phyloP scores from a whole-genome alignment of 768 basidiomycete genomes.

The Boletus rubroflammeus region DNA sequence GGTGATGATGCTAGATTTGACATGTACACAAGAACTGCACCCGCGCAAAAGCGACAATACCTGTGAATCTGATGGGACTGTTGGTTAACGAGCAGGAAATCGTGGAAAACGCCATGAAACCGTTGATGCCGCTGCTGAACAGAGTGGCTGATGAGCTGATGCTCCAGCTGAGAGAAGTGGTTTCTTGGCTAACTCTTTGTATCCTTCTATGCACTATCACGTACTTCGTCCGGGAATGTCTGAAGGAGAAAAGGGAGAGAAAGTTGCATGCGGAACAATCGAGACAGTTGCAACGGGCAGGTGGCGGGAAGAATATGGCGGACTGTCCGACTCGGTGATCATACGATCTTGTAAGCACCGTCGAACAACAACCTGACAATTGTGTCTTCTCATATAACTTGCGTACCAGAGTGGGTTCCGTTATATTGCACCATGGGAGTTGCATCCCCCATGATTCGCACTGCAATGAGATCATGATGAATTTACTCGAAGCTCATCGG shows the following conservation, averaged over 20 bases:
- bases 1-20: background rate
- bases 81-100: conserved; percentile 19
- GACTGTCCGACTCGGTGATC: background rate
- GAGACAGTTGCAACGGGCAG: conserved; percentile 1
- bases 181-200: background rate
- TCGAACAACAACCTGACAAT: background rate
- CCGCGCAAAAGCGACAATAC: background rate
- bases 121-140: conserved; percentile 14
- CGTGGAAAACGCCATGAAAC: conserved; percentile 3
- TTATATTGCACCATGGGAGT: background rate
- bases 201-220: conserved; percentile 14
- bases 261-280: conserved; percentile 15
- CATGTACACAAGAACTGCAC: background rate
- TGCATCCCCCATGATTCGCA: background rate
- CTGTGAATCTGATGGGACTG: conserved; percentile 11
- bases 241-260: conserved; percentile 21
- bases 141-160: background rate
- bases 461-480: background rate
- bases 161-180: background rate
- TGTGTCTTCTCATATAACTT: background rate
- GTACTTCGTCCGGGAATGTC: conserved; percentile 13
- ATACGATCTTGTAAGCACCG: background rate
- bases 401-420: background rate
- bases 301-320: background rate
- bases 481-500: too few relatives aligned